A percentile compares a stretch with the other conserved stretches of the same genome.
Evolutionary conservation across 2,329 filamentous ascomycete species (phyloP).

Genomic region (Alternaria postmessia): DNA sequence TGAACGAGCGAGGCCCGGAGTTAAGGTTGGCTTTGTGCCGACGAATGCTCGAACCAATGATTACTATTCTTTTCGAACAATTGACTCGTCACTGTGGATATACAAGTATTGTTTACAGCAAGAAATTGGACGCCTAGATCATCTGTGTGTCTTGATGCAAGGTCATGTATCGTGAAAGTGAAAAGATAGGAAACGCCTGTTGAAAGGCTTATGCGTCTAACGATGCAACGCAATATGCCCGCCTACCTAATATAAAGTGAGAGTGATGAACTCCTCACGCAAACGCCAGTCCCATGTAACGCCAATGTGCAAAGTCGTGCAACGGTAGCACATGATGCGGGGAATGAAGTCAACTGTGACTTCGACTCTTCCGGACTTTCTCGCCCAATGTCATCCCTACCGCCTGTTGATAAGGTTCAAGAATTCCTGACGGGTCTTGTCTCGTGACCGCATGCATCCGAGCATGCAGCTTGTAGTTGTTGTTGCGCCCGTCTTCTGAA

Average conservation of each 20-base stretch:
- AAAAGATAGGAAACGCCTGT: constrained; percentile 2
- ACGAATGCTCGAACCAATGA: not conserved
- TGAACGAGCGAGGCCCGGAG: not conserved
- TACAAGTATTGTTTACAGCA: not conserved
- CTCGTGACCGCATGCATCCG: constrained; percentile 91
- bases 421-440: constrained; percentile 96
- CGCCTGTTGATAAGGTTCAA: constrained; percentile 69
- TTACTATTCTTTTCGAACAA: not conserved
- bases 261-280: constrained; percentile 43
- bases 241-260: constrained; percentile 18
- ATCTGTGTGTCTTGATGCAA: not conserved
- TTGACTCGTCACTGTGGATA: not conserved
- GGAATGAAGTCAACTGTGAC: not conserved
- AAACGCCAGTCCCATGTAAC: constrained; percentile 16
- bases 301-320: constrained; percentile 10
- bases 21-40: not conserved
- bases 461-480: constrained; percentile 98
- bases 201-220: constrained; percentile 11
- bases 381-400: constrained; percentile 13
- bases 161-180: not conserved
- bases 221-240: constrained; percentile 8
- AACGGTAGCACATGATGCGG: constrained; percentile 1
- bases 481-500: constrained; percentile 84
- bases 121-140: not conserved
- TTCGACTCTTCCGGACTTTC: not conserved